Evolutionary conservation across 2,329 filamentous ascomycete species (phyloP).

Genomic region (Aulographum hederae): DNA sequence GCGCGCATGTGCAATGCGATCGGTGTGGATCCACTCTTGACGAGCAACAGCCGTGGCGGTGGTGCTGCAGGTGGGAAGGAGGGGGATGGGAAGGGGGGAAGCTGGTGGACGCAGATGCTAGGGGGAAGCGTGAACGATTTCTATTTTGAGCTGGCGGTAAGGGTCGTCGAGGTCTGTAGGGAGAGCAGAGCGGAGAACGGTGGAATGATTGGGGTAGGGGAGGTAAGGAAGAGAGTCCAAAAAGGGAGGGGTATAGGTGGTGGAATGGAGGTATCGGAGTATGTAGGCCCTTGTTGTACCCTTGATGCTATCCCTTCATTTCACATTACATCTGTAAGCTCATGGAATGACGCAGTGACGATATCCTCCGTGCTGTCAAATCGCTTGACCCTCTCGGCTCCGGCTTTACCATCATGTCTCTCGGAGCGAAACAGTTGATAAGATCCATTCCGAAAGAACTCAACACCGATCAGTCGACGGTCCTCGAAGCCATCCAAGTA

Average conservation of each 20-base stretch:
- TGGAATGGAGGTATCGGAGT: conserved; percentile 64
- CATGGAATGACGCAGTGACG: conserved; percentile 60
- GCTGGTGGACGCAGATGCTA: conserved; percentile 74
- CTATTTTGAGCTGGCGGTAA: conserved; percentile 93
- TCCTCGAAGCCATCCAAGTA: conserved; percentile 79
- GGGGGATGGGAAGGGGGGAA: conserved; percentile 26
- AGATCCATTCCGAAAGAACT: conserved; percentile 87
- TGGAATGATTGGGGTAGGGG: conserved; percentile 67
- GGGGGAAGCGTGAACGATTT: conserved; percentile 92
- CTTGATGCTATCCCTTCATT: conserved; percentile 2
- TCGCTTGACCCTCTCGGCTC: conserved; percentile 76
- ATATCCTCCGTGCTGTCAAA: conserved; percentile 75
- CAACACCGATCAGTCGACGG: conserved; percentile 82
- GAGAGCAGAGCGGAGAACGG: conserved; percentile 80
- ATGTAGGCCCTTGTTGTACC: conserved; percentile 15
- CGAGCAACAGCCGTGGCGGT: conserved; percentile 19
- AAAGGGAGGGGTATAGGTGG: conserved; percentile 56
- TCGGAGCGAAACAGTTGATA: conserved; percentile 75
- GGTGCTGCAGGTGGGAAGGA: conserved; percentile 31
- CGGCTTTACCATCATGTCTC: conserved; percentile 66
- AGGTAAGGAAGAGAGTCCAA: conserved; percentile 60
- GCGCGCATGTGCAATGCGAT: conserved; percentile 97
- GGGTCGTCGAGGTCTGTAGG: conserved; percentile 82
- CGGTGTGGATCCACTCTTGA: conserved; percentile 79
- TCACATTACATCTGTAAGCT: background rate